These are phyloP conservation scores for Jaapia argillacea DNA, from an alignment of 768 basidiomycete species.

Conservation along the genomic window DNA sequence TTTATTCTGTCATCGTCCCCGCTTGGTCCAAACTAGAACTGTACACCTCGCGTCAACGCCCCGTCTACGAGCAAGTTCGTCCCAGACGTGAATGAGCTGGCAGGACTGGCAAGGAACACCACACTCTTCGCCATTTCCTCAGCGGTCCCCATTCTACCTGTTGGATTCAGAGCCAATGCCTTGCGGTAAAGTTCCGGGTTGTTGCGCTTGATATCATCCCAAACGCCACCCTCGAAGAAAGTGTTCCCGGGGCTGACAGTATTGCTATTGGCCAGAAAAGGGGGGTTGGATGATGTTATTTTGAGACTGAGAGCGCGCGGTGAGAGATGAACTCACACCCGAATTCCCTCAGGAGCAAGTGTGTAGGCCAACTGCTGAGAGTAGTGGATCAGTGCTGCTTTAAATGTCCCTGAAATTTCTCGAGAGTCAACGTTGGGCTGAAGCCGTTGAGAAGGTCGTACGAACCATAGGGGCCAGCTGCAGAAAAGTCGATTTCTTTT, in stretches of 20 bases:
- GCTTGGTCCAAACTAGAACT: too few relatives aligned
- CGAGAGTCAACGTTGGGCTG: neutral
- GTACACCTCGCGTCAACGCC: neutral
- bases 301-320: neutral
- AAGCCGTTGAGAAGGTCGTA: neutral
- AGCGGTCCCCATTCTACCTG: neutral
- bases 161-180: constrained; percentile 1
- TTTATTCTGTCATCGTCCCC: too few relatives aligned
- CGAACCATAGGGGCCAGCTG: constrained; percentile 1
- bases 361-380: neutral
- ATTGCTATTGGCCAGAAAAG: too few relatives aligned
- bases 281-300: too few relatives aligned
- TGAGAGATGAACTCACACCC: neutral
- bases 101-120: constrained; percentile 2
- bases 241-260: constrained; percentile 1
- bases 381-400: neutral
- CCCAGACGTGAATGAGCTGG: neutral
- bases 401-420: neutral
- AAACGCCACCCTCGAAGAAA: neutral
- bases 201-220: neutral
- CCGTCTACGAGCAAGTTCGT: constrained; percentile 1
- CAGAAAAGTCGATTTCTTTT: neutral
- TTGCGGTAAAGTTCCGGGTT: neutral
- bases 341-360: neutral
- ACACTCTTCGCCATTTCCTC: neutral